Base-by-base conservation (phyloP, 345 rosid genomes). In the Luvunga scandens region DNA sequence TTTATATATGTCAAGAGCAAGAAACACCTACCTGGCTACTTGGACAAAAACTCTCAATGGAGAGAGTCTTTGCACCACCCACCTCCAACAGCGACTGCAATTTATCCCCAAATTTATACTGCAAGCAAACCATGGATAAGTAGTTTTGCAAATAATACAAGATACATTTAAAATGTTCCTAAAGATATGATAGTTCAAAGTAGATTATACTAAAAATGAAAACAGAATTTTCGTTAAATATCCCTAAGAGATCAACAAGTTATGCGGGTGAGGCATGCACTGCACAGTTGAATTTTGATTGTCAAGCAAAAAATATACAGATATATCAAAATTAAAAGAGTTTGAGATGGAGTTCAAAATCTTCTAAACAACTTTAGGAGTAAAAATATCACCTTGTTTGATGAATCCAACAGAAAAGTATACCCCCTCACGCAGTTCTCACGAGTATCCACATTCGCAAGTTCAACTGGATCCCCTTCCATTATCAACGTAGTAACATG, bases 351-450 rank as follows among this genome's bases (percentile, higher is more conserved):
- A 59, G 6, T 19, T 34, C 55, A 24, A 68, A 24, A 73, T 18
- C 56, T 25, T 66, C 33, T 19, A 66, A 64, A 77, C 60, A 25
- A 60, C 31, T 24, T 8, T 12, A 38, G 38, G 55, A 66, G 71
- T 9, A 73, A 78, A 79, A 71, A 83, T 72, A 84, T 81, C 83
- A 95, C 99, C 89, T 60, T 77, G 25, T 79, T 62, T 73, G 66
- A 61, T 73, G 96, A 78, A 80, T 90, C 96, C 83, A 95, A 84
- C 64, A 95, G 79, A 87, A 87, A 93, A 16, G 90, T 84, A 80
- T 84, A 92, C 79, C 92, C 91, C 77, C 85, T 76, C 81, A 95
- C 82, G 87, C 96, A 93, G 62, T 81, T 88, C 77, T 90, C 91
- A 77, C 94, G 92, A 75, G 88, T 62, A 77, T 77, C 84, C 66